phyloP scores from a whole-genome alignment of 2,329 filamentous ascomycete species.

The Botrytis fragariae region DNA sequence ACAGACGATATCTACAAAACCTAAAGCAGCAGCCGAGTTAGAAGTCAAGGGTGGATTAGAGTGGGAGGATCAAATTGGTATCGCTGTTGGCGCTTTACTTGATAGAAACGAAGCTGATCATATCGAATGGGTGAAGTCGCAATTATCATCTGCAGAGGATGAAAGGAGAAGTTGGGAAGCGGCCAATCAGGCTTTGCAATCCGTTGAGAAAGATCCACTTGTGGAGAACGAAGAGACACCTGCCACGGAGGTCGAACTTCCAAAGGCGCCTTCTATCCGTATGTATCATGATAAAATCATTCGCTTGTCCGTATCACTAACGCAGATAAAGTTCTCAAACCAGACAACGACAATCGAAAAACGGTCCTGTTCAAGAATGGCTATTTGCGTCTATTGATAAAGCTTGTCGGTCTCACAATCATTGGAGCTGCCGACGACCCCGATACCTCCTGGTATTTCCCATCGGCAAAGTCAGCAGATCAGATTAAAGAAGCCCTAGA shows the following conservation, averaged over 20 bases:
- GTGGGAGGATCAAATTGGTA: constrained; percentile 63
- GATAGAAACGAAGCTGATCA: constrained; percentile 75
- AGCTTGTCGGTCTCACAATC: constrained; percentile 67
- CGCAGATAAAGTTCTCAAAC: constrained; percentile 30
- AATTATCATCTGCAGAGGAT: constrained; percentile 63
- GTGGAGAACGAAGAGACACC: constrained; percentile 39
- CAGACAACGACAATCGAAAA: constrained; percentile 64
- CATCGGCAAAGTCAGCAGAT: constrained; percentile 60
- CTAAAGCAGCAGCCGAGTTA: constrained; percentile 73
- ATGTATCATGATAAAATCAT: constrained; percentile 38
- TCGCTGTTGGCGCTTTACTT: constrained; percentile 75
- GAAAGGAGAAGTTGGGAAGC: constrained; percentile 77
- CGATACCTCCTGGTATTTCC: constrained; percentile 77
- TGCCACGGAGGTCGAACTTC: constrained; percentile 36
- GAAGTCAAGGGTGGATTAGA: constrained; percentile 74
- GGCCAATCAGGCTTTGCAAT: constrained; percentile 60
- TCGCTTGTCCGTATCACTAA: constrained; percentile 25
- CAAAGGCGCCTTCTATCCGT: constrained; percentile 53
- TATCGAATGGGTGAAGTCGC: constrained; percentile 77
- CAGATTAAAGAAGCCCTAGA: constrained; percentile 67
- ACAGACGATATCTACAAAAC: constrained; percentile 63
- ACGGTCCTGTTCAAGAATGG: constrained; percentile 85
- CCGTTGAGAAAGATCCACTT: constrained; percentile 42
- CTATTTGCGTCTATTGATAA: constrained; percentile 81
- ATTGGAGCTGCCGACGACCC: constrained; percentile 59